These are phyloP conservation scores for Skeletonema grethae DNA, from an alignment of 108 stramenopile species.

Conservation along the genomic window DNA sequence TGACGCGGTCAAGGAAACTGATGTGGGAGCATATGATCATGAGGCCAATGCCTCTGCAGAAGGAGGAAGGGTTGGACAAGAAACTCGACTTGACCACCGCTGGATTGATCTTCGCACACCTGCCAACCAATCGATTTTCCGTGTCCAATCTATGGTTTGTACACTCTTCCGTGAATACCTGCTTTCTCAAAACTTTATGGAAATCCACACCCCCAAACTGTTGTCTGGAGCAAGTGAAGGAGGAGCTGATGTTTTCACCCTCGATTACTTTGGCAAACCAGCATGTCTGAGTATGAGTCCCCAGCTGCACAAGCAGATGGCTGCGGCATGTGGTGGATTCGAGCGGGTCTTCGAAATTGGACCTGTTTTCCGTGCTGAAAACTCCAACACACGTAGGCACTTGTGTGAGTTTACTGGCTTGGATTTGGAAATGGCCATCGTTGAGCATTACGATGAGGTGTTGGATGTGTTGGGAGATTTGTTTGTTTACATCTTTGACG, in stretches of 20 bases:
- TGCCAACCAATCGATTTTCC: slow-evolving; percentile 98
- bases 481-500: slow-evolving; percentile 97
- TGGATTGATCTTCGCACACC: slow-evolving; percentile 98
- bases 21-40: slow-evolving; percentile 84
- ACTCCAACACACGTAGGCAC: slow-evolving; percentile 96
- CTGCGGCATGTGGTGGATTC: slow-evolving; percentile 96
- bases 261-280: slow-evolving; percentile 95
- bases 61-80: slow-evolving; percentile 81
- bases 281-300: slow-evolving; percentile 98
- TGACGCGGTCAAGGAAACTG: slow-evolving; percentile 76
- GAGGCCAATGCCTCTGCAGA: slow-evolving; percentile 77
- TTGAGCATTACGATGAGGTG: slow-evolving; percentile 99
- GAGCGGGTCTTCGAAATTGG: slow-evolving; percentile 98
- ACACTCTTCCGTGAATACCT: slow-evolving; percentile 94
- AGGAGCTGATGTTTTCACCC: slow-evolving; percentile 94
- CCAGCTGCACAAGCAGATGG: slow-evolving; percentile 99
- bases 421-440: slow-evolving; percentile 98
- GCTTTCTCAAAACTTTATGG: slow-evolving; percentile 88
- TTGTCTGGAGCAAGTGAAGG: slow-evolving; percentile 98
- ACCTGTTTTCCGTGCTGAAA: slow-evolving; percentile 99
- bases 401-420: slow-evolving; percentile 99
- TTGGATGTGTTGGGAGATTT: slow-evolving; percentile 95
- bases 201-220: slow-evolving; percentile 98
- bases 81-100: slow-evolving; percentile 93
- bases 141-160: slow-evolving; percentile 95